phyloP scores from a whole-genome alignment of 257 asterid species.

The Dorcoceras hygrometricum region DNA sequence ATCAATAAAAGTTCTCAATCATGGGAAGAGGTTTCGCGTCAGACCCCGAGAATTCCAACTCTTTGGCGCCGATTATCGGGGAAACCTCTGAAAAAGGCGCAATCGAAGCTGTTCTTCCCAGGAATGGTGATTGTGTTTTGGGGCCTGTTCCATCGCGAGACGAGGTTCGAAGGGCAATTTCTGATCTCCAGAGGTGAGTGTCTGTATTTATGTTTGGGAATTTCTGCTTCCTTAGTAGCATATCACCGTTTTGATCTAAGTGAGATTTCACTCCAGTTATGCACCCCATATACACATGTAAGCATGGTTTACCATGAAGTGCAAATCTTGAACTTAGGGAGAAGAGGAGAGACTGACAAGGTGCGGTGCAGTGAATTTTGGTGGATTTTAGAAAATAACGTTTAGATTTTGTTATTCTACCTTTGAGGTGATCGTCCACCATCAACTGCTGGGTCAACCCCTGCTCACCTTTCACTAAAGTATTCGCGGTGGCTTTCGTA shows the following conservation, averaged over 20 bases:
- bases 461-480: background rate
- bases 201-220: background rate
- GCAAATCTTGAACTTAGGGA: too few relatives aligned
- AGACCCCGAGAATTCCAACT: constrained; percentile 21
- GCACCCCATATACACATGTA: too few relatives aligned
- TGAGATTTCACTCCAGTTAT: background rate
- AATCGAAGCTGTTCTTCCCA: constrained; percentile 6
- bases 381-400: background rate
- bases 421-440: background rate
- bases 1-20: background rate
- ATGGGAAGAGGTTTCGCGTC: constrained; percentile 53
- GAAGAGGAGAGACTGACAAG: too few relatives aligned
- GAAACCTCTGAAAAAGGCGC: constrained; percentile 18
- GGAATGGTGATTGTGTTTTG: constrained; percentile 20
- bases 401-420: background rate
- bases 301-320: too few relatives aligned
- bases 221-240: background rate
- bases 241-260: too few relatives aligned
- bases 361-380: background rate
- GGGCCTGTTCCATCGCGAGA: constrained; percentile 51
- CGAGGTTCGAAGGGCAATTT: constrained; percentile 59
- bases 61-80: constrained; percentile 21
- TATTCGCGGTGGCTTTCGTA: too few relatives aligned
- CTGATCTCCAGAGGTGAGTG: constrained; percentile 48
- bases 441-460: background rate